Percentiles rank a stretch among this genome's conserved stretches.
These are phyloP conservation scores for Canna indica DNA, from an alignment of 176 grass and related monocot species.

Conservation along the genomic window DNA sequence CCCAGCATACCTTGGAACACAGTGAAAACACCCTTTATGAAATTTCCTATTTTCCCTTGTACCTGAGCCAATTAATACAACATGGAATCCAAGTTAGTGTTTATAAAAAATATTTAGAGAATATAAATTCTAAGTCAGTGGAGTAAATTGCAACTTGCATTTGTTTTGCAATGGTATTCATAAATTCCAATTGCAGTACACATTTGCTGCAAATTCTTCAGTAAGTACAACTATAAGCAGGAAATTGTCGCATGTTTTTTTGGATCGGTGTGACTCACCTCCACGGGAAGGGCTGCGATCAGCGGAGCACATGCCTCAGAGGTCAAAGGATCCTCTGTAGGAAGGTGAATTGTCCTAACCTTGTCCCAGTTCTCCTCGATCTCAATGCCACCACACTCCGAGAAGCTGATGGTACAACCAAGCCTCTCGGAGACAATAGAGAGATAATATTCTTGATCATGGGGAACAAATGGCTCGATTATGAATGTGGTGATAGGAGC, in stretches of 20 bases:
- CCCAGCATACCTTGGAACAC: conserved; percentile 66
- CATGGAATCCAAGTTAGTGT: neutral
- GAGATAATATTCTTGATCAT: conserved; percentile 45
- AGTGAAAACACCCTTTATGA: conserved; percentile 72
- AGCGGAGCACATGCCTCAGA: conserved; percentile 36
- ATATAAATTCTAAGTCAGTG: neutral
- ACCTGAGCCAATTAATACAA: conserved; percentile 28
- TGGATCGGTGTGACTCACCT: conserved; percentile 14
- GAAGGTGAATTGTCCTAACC: conserved; percentile 35
- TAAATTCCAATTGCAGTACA: too few relatives aligned
- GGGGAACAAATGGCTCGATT: conserved; percentile 35
- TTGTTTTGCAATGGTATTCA: neutral
- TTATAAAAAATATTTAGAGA: neutral
- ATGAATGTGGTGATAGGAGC: conserved; percentile 40
- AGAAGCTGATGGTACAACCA: conserved; percentile 39
- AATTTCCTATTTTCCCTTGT: conserved; percentile 67
- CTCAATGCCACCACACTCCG: conserved; percentile 46
- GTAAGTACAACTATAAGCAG: too few relatives aligned
- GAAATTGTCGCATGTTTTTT: too few relatives aligned
- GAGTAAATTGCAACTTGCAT: neutral
- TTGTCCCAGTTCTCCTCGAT: conserved; percentile 55
- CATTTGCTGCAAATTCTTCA: too few relatives aligned
- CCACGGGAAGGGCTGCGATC: conserved; percentile 36
- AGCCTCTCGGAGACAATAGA: conserved; percentile 44
- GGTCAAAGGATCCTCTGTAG: conserved; percentile 31